Base-by-base conservation (phyloP, 2,329 filamentous ascomycete genomes). In the Aspergillus novofumigatus region DNA sequence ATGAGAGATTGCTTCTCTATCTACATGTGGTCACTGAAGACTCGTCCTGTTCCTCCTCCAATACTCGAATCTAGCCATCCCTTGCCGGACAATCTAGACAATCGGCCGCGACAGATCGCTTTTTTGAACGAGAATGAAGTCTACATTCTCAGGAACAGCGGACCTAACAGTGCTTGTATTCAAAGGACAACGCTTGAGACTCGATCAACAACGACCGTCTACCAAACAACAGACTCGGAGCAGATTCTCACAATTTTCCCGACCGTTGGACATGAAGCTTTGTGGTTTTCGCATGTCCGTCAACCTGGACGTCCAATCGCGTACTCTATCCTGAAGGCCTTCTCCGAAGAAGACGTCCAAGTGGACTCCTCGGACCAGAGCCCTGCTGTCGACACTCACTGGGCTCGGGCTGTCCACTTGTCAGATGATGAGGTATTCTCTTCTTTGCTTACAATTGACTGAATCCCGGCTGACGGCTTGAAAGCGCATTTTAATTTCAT, bases 1-100 rank as follows among this genome's bases (percentile, higher is more conserved):
- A 89, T 92, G 64, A 80, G 83, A 28, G 69, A 76, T 17, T 84
- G 83, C 1, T 77, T 96, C 25, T 83, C 87, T 29, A 60, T 95
- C 0, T 95, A 89, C 67, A 75, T 83, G 11, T 91, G 91, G 80
- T 83, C 87, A 28, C 78, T 86, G 52, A 82, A 83, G 55, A 70
- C 62, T 44, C 64, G 65, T 23, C 72, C 73, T n/a, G 65, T 74
- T 41, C 67, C 68, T 23, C 45, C 66, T n/a, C 75, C 75, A 3
- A 66, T 74, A 20, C 66, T 77, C 3, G 70, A 75, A 58, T 73
- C 70, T 2, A 74, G 71, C 57, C 70, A 75, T 61, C 69, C 72
- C 5, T 63, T 76, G 26, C 64, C 71, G 26, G 63, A 70, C 54
- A 53, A 61, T 9, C 53, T 58, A 5, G 58, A 65, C 17, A 70